Conservation (phyloP, 2,329 filamentous ascomycete genomes). For the Phialemonium atrogriseum region DNA sequence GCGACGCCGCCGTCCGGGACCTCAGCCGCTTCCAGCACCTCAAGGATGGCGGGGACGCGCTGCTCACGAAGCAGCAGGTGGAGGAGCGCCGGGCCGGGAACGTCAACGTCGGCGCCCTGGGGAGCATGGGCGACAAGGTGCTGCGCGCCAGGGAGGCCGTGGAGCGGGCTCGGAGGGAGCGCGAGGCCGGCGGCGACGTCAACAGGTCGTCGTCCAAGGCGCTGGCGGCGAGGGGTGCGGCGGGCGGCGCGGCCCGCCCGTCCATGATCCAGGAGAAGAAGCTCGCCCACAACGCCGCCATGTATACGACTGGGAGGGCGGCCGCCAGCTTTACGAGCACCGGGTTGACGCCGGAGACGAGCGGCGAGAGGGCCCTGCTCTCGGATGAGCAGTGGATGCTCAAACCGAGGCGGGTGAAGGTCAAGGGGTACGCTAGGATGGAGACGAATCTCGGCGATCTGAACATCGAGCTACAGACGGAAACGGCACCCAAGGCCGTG, state of each 20-base stretch:
- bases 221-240: constrained; percentile 24
- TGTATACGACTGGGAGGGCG: constrained; percentile 82
- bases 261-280: constrained; percentile 49
- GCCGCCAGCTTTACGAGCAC: constrained; percentile 95
- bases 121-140: constrained; percentile 72
- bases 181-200: constrained; percentile 51
- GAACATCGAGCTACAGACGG: constrained; percentile 83
- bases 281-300: constrained; percentile 73
- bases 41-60: constrained; percentile 66
- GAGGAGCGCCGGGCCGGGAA: constrained; percentile 55
- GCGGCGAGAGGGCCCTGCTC: constrained; percentile 74
- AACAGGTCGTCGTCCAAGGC: constrained; percentile 42
- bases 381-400: constrained; percentile 97
- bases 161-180: constrained; percentile 75
- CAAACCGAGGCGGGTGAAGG: constrained; percentile 78
- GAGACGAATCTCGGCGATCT: constrained; percentile 78
- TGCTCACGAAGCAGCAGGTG: constrained; percentile 62
- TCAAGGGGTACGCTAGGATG: constrained; percentile 85
- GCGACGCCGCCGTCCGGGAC: constrained; percentile 76
- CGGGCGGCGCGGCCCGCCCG: constrained; percentile 21
- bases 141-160: constrained; percentile 87
- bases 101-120: constrained; percentile 74
- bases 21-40: constrained; percentile 84
- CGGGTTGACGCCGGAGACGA: constrained; percentile 85
- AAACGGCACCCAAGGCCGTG: constrained; percentile 84